Evolutionary conservation across 768 basidiomycete species (phyloP), one percentile per base, ranked within the genome.

Genomic region (Leccinum obscurum): DNA sequence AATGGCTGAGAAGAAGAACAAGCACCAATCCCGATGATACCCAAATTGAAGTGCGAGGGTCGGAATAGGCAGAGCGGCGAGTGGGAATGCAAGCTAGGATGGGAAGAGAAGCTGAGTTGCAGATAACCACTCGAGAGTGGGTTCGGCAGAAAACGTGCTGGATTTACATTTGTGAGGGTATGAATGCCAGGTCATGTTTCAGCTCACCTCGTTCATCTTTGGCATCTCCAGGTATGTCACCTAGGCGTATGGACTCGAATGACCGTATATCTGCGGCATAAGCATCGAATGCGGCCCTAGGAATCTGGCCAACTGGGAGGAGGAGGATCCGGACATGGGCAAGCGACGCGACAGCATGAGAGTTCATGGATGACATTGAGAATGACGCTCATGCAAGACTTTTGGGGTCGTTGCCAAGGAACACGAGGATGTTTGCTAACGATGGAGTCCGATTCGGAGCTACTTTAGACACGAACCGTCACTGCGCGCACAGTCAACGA

Each of bases 251-350:
- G 55, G 81, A 78, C 55, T 89, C 85, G 64, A 95, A 87, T 22
- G 81, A 81, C 53, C 86, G 81, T 58, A 98, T 85, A 66, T 94
- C 86, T 34, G 80, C 74, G 5, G 87, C 84, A 80, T 89, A 93
- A 63, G 80, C 81, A 54, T 93, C 86, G 70, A 91, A 97, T 2
- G 82, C 77, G n/a, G 82, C 64, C 46, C 81, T 80, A 1, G 84
- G 77, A 63, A 97, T 90, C 7, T 83, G 75, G 39, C 93, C 93
- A 11, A 98, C 86, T 15, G 96, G 95, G 15, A 97, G 75, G 60
- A 98, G 83, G 20, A 98, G 83, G 52, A 98, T 83, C 59, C 84
- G 87, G 58, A 98, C 80, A 71, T 92, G 91, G 20, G 92, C 94
- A 52, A 96, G 83, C 20, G 92, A 90, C 24, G 87, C 89, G 69